Base-by-base conservation (phyloP, 441 rosid genomes). In the Pelargonium cotyledonis region DNA sequence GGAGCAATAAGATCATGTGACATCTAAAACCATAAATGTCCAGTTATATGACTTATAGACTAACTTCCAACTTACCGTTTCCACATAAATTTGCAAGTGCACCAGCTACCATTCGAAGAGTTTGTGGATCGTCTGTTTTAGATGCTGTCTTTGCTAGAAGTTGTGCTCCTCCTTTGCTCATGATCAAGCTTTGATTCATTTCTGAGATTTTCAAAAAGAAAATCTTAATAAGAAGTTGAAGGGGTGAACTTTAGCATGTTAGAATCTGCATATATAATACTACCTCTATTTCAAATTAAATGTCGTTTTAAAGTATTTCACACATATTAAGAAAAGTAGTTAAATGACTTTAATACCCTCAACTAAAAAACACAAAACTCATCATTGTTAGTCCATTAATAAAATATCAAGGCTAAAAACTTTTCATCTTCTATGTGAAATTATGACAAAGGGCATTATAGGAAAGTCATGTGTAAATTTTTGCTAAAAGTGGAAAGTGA, bases 21-120 rank as follows among this genome's bases (percentile, higher is more conserved):
- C 63, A 60, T 21, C 35, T 21, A 21, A 60, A 60, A 19, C 31
- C 63, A 57, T 57, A 57, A 53, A 15, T 15, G 60, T 15, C 2
- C 8, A 53, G 60, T 53, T 53, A 18, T 53, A 53, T 15, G 60
- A 19, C 60, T 15, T 1, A 57, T 11, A 57, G 14, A 57, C 31
- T 18, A 57, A 57, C 63, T 60, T 60, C 63, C n/a, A 60, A 6
- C 57, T 69, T 89, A 96, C 99, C 99, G 66, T 96, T 96, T 72
- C 99, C 98, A 76, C 99, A 91, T 41, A 96, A 93, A 83, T 96
- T 96, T 58, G 99, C 99, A 1, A 93, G 83, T 5, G 98, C 99
- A 68, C 99, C 99, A 68, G 98, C 99, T 66, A 93, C 88, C 99
- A 96, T 96, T 79, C 98, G 82, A 11, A 96, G 95, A 11, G 98